Conservation (phyloP, 352 stramenopile genomes). For the Thraustotheca clavata region DNA sequence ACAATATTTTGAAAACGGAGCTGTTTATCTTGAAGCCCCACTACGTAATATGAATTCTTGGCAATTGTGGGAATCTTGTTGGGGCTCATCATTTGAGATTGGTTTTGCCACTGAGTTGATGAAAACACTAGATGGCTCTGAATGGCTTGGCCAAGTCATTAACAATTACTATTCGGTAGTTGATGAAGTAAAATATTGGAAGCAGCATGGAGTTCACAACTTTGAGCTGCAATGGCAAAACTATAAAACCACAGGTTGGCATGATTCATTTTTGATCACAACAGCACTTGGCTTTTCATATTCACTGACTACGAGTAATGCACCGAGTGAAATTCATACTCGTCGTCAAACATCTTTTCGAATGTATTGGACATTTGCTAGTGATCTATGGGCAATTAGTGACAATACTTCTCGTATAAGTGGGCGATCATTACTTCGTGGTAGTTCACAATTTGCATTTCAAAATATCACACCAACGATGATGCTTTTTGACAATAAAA, state of each 20-base stretch:
- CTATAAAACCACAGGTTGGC: conserved; percentile 4
- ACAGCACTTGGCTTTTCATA: background rate
- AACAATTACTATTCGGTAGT: background rate
- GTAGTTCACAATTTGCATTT: background rate
- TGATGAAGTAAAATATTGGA: conserved; percentile 1
- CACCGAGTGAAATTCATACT: background rate
- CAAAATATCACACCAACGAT: background rate
- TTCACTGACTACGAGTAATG: background rate
- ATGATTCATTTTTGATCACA: background rate
- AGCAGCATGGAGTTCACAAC: background rate
- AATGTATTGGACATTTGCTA: conserved; percentile 15
- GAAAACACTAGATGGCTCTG: background rate
- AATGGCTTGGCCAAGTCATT: background rate
- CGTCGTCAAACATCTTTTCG: background rate
- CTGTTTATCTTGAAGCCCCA: background rate
- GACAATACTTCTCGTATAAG: background rate
- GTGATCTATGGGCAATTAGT: conserved; percentile 8
- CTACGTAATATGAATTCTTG: background rate
- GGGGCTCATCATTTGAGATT: background rate
- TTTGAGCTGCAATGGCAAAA: conserved; percentile 18
- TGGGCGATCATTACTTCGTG: background rate
- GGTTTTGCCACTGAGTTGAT: background rate
- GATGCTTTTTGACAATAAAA: background rate
- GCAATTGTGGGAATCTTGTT: background rate
- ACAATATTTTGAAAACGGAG: background rate